Conservation (phyloP, 345 rosid species). For the Orychophragmus violaceus region DNA sequence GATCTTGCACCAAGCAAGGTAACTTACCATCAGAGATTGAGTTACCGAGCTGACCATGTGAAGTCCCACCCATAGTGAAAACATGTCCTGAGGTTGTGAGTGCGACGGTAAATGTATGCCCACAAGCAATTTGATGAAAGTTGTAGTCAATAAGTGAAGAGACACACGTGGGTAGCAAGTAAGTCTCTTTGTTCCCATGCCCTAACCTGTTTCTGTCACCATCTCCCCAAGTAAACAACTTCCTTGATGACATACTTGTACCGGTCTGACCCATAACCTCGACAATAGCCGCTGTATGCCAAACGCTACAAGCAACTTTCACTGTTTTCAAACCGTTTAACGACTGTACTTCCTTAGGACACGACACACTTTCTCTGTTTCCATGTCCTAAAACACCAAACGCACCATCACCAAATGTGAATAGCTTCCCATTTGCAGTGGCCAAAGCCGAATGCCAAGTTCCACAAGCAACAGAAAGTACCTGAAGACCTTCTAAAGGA, state of each 20-base stretch:
- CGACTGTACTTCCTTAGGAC: constrained; percentile 73
- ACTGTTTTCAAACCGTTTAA: constrained; percentile 70
- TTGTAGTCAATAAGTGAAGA: constrained; percentile 87
- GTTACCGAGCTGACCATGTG: constrained; percentile 77
- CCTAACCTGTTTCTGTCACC: constrained; percentile 88
- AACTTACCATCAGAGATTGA: constrained; percentile 63
- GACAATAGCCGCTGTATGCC: constrained; percentile 96
- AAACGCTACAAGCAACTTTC: constrained; percentile 89
- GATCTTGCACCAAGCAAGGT: constrained; percentile 84
- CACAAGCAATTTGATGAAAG: constrained; percentile 85
- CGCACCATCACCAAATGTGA: constrained; percentile 91
- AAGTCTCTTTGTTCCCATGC: constrained; percentile 81
- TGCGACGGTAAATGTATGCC: constrained; percentile 74
- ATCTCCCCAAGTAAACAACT: constrained; percentile 99
- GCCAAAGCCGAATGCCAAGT: constrained; percentile 92
- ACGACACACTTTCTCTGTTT: constrained; percentile 54
- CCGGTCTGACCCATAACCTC: constrained; percentile 75
- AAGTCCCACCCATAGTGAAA: constrained; percentile 76
- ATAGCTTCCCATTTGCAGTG: constrained; percentile 73
- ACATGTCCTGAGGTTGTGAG: constrained; percentile 96
- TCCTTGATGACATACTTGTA: constrained; percentile 49
- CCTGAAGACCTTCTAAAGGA: constrained; percentile 84
- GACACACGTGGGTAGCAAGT: constrained; percentile 78
- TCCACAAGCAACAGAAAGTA: constrained; percentile 83
- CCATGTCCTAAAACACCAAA: constrained; percentile 92